Percentiles rank a stretch among this genome's conserved stretches.
Conservation (phyloP, 305 asterid genomes). For the Solanum hybrid region DNA sequence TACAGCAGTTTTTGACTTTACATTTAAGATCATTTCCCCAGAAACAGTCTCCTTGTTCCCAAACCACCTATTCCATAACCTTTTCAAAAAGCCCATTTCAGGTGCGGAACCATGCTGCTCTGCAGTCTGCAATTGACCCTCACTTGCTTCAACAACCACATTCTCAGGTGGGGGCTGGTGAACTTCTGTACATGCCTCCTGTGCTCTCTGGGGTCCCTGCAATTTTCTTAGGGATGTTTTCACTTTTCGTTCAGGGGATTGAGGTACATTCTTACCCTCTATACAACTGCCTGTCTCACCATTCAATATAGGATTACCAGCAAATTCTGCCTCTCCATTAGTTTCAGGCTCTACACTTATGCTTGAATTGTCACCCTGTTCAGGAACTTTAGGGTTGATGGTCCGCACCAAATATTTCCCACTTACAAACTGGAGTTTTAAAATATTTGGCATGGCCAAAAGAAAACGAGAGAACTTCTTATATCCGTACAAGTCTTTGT, state of each 20-base stretch:
- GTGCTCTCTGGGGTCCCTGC: slow-evolving; percentile 17
- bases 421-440: slow-evolving; percentile 33
- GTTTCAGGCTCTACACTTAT: slow-evolving; percentile 14
- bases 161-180: slow-evolving; percentile 10
- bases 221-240: slow-evolving; percentile 13
- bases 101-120: slow-evolving; percentile 22
- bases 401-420: slow-evolving; percentile 31
- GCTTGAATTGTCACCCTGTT: slow-evolving; percentile 21
- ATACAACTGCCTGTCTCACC: slow-evolving; percentile 18
- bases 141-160: slow-evolving; percentile 26
- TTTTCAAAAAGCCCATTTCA: slow-evolving; percentile 37
- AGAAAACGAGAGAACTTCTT: slow-evolving; percentile 73
- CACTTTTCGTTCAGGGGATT: slow-evolving; percentile 16
- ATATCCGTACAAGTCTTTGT: slow-evolving; percentile 63
- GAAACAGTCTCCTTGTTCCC: slow-evolving; percentile 25
- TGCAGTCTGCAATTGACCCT: slow-evolving; percentile 8
- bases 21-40: slow-evolving; percentile 8
- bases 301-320: slow-evolving; percentile 10
- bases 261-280: slow-evolving; percentile 17
- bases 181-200: slow-evolving; percentile 20
- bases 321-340: slow-evolving; percentile 19
- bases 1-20: slow-evolving; percentile 14
- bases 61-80: slow-evolving; percentile 47
- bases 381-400: slow-evolving; percentile 25
- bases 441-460: slow-evolving; percentile 54